phyloP scores from a whole-genome alignment of 768 basidiomycete species.

The Podaxis pistillaris region DNA sequence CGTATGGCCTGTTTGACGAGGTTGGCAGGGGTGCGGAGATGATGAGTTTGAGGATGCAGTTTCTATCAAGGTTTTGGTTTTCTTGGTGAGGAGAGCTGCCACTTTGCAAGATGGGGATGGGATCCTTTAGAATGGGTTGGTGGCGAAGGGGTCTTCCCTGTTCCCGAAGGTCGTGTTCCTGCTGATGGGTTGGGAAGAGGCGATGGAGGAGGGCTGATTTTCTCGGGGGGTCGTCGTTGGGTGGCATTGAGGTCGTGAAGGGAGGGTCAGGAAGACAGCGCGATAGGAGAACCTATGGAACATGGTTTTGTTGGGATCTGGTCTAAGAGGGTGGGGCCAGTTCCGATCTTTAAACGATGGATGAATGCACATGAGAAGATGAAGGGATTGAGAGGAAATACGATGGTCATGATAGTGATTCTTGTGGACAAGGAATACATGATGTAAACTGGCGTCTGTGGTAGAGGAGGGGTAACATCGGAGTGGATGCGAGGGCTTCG shows the following conservation, averaged over 20 bases:
- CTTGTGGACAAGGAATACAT: neutral
- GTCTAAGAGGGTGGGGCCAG: neutral
- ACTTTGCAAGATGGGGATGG: constrained; percentile 5
- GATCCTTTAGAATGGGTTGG: neutral
- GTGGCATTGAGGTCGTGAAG: neutral
- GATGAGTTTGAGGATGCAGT: constrained; percentile 5
- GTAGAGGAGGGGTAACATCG: constrained; percentile 9
- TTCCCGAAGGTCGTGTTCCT: neutral
- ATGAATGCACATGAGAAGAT: neutral
- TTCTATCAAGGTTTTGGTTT: neutral
- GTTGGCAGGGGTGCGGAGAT: constrained; percentile 10
- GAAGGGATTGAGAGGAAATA: neutral
- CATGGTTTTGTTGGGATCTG: neutral
- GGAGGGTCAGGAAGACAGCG: neutral
- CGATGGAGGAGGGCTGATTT: neutral
- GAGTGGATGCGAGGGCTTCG: constrained; percentile 6
- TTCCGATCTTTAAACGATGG: neutral
- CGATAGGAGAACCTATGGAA: neutral
- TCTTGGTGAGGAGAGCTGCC: neutral
- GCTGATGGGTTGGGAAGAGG: neutral
- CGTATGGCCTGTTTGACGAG: neutral
- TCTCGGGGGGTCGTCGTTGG: neutral
- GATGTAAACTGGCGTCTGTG: constrained; percentile 10
- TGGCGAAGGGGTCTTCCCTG: constrained; percentile 3
- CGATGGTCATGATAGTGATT: neutral